These are phyloP conservation scores for Colletotrichum tropicale DNA, from an alignment of 2,329 filamentous ascomycete species.

Conservation along the genomic window DNA sequence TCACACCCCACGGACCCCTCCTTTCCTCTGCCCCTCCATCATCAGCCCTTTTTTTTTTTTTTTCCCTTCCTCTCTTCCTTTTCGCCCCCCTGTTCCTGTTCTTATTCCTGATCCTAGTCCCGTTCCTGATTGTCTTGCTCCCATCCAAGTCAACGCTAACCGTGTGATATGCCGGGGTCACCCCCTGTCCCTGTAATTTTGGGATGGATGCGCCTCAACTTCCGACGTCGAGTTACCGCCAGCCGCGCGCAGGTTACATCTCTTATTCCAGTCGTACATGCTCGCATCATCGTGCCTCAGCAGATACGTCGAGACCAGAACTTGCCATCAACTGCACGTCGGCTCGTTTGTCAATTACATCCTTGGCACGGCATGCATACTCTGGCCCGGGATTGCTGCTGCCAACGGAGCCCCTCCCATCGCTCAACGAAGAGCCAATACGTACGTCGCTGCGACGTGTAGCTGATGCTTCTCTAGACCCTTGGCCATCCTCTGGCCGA, in stretches of 20 bases:
- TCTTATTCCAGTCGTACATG: not conserved
- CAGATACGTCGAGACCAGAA: not conserved
- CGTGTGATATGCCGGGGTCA: conserved; percentile 3
- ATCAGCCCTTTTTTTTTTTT: not conserved
- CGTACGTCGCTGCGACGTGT: not conserved
- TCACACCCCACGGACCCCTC: not conserved
- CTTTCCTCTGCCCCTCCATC: not conserved
- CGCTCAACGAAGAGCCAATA: not conserved
- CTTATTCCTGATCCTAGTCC: not conserved
- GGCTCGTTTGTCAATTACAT: not conserved
- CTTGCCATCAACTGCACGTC: not conserved
- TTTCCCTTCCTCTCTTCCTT: not conserved
- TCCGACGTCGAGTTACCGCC: conserved; percentile 11
- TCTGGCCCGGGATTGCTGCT: not conserved
- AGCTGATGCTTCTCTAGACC: not conserved
- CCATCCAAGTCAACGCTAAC: conserved; percentile 13
- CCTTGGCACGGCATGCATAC: not conserved
- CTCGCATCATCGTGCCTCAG: not conserved
- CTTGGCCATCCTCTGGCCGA: not conserved
- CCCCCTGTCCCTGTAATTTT: conserved; percentile 20
- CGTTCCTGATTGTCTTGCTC: conserved; percentile 14
- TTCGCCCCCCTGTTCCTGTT: conserved; percentile 3
- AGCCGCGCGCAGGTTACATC: not conserved
- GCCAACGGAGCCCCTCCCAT: not conserved
- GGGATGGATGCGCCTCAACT: conserved; percentile 23